Evolutionary conservation across 2,329 filamentous ascomycete genomes (phyloP).

Genomic region (Botryotinia narcissicola): DNA sequence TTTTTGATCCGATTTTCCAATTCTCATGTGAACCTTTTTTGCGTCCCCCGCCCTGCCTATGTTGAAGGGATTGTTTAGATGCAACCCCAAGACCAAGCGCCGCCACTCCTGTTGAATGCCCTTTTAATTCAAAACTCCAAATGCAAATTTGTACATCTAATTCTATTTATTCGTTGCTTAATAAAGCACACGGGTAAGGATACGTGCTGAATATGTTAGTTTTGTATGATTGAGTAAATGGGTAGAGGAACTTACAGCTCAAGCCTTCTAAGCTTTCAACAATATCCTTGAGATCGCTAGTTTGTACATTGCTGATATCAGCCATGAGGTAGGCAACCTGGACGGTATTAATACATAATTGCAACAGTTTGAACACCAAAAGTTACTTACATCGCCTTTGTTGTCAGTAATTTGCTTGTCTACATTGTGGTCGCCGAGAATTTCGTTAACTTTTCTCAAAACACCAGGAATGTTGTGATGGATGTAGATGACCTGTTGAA

Average conservation of each 20-base stretch:
- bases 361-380: not conserved
- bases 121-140: conserved; percentile 17
- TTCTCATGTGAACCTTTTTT: not conserved
- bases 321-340: conserved; percentile 94
- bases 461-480: conserved; percentile 97
- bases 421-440: conserved; percentile 92
- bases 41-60: conserved; percentile 20
- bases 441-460: conserved; percentile 89
- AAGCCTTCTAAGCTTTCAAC: conserved; percentile 79
- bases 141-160: conserved; percentile 16
- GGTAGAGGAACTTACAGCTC: conserved; percentile 57
- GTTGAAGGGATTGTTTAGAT: conserved; percentile 29
- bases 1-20: not conserved
- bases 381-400: conserved; percentile 69
- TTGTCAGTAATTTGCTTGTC: conserved; percentile 99
- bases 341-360: conserved; percentile 27
- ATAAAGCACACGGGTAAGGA: conserved; percentile 41
- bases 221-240: not conserved
- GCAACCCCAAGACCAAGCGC: conserved; percentile 23
- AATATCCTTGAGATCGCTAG: conserved; percentile 79
- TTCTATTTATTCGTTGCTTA: conserved; percentile 26
- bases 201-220: conserved; percentile 37
- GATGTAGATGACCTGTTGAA: conserved; percentile 76
- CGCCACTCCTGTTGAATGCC: conserved; percentile 35
- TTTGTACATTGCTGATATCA: conserved; percentile 85